These are phyloP conservation scores for Termitomyces sp. DNA, from an alignment of 768 basidiomycete species.

Conservation along the genomic window DNA sequence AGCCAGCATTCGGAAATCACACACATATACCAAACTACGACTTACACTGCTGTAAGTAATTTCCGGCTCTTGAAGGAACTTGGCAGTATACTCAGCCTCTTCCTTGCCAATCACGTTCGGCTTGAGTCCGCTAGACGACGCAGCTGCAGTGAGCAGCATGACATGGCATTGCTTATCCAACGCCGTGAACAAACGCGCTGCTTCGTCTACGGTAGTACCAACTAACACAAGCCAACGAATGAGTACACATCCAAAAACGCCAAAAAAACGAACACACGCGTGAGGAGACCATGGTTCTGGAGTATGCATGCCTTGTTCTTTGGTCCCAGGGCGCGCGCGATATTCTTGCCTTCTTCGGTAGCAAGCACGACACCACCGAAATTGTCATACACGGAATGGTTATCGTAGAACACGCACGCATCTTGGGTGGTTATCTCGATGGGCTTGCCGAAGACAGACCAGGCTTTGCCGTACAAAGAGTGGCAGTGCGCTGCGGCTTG, in stretches of 20 bases:
- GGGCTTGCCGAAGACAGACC: constrained; percentile 36
- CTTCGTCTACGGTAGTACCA: constrained; percentile 34
- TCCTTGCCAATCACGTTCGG: constrained; percentile 17
- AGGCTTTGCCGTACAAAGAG: constrained; percentile 43
- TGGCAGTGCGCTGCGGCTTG: constrained; percentile 42
- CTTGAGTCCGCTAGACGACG: constrained; percentile 22
- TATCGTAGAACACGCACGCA: constrained; percentile 36
- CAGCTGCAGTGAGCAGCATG: constrained; percentile 38
- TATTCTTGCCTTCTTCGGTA: constrained; percentile 36
- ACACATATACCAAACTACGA: not conserved
- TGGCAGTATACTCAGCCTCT: constrained; percentile 20
- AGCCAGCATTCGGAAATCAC: not conserved
- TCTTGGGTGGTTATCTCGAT: constrained; percentile 41
- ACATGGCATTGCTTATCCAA: constrained; percentile 42
- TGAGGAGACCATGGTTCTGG: constrained; percentile 37
- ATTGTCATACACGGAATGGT: constrained; percentile 35
- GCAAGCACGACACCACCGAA: constrained; percentile 45
- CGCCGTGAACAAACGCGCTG: constrained; percentile 33
- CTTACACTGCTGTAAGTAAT: constrained; percentile 14
- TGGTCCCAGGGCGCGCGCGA: constrained; percentile 34
- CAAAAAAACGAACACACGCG: constrained; percentile 6
- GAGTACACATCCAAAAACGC: not conserved
- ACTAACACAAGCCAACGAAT: constrained; percentile 16
- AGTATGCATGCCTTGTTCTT: constrained; percentile 36
- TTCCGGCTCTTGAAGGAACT: constrained; percentile 15